Evolutionary conservation across 169 alveolate species (phyloP).

Genomic region (Eimeria sp.): DNA sequence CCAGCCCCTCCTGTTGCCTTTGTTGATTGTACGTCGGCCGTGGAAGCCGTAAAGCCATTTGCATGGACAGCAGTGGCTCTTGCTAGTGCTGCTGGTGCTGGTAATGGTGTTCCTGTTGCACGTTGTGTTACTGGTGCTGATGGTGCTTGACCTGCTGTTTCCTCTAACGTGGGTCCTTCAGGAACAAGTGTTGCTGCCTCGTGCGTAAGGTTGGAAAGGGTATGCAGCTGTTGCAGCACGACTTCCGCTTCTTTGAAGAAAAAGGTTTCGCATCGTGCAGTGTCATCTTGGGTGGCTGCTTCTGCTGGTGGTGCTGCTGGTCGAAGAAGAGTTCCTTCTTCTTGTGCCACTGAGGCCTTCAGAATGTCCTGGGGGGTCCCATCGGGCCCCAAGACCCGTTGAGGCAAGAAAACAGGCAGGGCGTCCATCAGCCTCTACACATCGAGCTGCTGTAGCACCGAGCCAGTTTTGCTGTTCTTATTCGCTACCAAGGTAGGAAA

Average conservation of each 20-base stretch:
- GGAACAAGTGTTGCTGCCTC: slow-evolving; percentile 48
- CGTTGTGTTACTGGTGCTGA: slow-evolving; percentile 6
- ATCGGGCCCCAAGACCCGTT: slow-evolving; percentile 15
- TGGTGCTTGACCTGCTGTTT: not conserved
- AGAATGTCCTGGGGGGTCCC: not conserved
- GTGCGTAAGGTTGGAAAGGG: not conserved
- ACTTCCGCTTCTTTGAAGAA: slow-evolving; percentile 34
- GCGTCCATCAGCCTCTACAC: slow-evolving; percentile 10
- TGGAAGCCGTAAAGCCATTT: not conserved
- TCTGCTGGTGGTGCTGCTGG: slow-evolving; percentile 24
- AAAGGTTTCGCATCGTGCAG: slow-evolving; percentile 1
- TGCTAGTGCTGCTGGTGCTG: not conserved
- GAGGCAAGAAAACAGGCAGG: slow-evolving; percentile 18
- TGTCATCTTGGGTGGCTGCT: slow-evolving; percentile 21
- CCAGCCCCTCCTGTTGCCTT: slow-evolving; percentile 35
- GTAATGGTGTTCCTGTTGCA: slow-evolving; percentile 7
- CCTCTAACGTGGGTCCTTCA: not conserved
- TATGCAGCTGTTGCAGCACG: slow-evolving; percentile 58
- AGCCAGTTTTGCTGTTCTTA: too few relatives aligned
- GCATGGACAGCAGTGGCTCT: not conserved
- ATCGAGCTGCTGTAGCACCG: not conserved
- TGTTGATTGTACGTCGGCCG: not conserved
- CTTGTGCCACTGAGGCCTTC: not conserved
- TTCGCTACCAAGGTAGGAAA: too few relatives aligned
- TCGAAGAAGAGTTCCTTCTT: not conserved